A percentile compares a stretch with the other conserved stretches of the same genome.
These are phyloP conservation scores for Pterula multifida DNA, from an alignment of 1,284 basidiomycete genomes.

Conservation along the genomic window DNA sequence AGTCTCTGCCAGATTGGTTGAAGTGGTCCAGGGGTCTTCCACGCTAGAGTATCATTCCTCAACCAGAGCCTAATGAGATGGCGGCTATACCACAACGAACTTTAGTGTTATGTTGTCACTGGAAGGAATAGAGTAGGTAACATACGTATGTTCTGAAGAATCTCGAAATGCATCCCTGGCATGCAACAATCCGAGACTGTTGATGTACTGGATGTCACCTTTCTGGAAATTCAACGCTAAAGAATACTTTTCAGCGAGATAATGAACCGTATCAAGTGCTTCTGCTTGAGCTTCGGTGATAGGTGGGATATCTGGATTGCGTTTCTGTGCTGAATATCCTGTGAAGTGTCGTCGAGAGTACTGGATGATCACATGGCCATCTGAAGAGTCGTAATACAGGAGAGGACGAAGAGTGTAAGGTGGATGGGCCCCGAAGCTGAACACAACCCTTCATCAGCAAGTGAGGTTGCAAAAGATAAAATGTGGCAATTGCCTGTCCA, in stretches of 20 bases:
- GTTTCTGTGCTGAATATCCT: constrained; percentile 21
- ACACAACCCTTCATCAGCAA: neutral
- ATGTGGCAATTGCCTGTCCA: constrained; percentile 23
- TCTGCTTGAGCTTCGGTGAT: constrained; percentile 38
- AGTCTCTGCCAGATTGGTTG: constrained; percentile 18
- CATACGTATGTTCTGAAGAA: constrained; percentile 23
- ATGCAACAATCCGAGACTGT: constrained; percentile 31
- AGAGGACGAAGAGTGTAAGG: constrained; percentile 25
- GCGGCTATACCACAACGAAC: constrained; percentile 13
- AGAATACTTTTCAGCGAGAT: constrained; percentile 30
- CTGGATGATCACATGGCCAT: constrained; percentile 29
- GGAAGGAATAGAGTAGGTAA: neutral
- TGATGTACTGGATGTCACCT: constrained; percentile 39
- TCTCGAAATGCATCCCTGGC: constrained; percentile 32
- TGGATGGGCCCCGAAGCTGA: constrained; percentile 27
- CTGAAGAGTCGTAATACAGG: constrained; percentile 21
- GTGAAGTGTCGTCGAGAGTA: constrained; percentile 34
- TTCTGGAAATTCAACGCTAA: constrained; percentile 33
- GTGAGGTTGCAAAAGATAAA: neutral
- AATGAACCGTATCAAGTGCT: constrained; percentile 33
- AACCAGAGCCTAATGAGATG: constrained; percentile 14
- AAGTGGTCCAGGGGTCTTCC: constrained; percentile 21
- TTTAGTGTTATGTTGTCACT: too few species aligned
- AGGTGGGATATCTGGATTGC: constrained; percentile 27
- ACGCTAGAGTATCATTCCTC: constrained; percentile 19